Evolutionary conservation across 441 rosid species (phyloP).

Genomic region (Aleurites moluccanus): DNA sequence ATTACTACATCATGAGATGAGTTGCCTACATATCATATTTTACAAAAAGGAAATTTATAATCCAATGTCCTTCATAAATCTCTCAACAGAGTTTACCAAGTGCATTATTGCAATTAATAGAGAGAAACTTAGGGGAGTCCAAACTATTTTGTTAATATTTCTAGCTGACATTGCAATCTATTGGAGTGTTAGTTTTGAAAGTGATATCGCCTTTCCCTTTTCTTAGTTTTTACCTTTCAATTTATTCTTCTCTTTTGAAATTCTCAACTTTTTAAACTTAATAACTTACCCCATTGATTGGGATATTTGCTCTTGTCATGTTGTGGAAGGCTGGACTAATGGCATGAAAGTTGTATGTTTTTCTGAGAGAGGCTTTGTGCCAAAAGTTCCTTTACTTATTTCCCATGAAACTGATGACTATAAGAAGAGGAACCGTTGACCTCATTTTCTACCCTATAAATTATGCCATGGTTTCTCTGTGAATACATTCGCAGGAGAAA

Average conservation of each 20-base stretch:
- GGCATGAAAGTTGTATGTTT: not conserved
- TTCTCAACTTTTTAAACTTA: too few species aligned
- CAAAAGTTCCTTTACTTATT: not conserved
- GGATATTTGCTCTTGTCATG: not conserved
- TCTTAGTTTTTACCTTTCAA: not conserved
- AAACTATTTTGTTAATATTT: not conserved
- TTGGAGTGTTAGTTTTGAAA: not conserved
- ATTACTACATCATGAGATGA: not conserved
- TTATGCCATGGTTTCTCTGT: not conserved
- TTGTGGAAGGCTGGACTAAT: not conserved
- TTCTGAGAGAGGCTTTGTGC: not conserved
- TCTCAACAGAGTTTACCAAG: not conserved
- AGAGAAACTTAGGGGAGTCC: not conserved
- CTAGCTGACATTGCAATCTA: constrained; percentile 4
- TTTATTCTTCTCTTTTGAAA: too few species aligned
- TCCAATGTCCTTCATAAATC: not conserved
- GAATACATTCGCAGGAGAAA: too few species aligned
- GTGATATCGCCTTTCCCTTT: not conserved
- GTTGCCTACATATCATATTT: not conserved
- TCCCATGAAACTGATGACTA: not conserved
- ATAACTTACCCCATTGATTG: not conserved
- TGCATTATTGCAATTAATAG: not conserved
- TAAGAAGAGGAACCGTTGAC: not conserved
- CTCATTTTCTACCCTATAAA: not conserved
- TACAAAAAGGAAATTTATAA: not conserved